phyloP scores from a whole-genome alignment of 2,329 filamentous ascomycete species.

The Calonectria pseudoreteaudii region DNA sequence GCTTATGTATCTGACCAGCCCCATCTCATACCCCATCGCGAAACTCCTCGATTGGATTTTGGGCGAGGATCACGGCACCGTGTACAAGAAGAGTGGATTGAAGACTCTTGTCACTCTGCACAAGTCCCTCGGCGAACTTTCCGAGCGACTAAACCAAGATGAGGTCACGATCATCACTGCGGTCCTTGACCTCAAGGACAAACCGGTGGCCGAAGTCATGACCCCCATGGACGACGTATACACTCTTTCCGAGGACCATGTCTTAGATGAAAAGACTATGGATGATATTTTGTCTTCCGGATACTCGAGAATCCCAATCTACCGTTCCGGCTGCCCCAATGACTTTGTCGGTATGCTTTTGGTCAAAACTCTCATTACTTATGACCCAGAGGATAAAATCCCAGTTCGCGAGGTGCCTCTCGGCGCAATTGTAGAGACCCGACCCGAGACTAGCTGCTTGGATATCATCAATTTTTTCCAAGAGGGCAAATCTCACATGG shows the following conservation, averaged over 20 bases:
- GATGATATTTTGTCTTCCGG: conserved; percentile 92
- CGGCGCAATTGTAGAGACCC: conserved; percentile 93
- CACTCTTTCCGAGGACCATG: conserved; percentile 93
- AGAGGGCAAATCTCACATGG: conserved; percentile 99
- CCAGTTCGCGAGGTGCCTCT: conserved; percentile 91
- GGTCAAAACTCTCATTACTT: conserved; percentile 98
- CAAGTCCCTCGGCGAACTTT: conserved; percentile 87
- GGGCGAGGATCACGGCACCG: conserved; percentile 93
- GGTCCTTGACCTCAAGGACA: conserved; percentile 95
- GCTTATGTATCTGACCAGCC: conserved; percentile 93
- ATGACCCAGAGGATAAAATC: conserved; percentile 93
- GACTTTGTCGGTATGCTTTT: conserved; percentile 98
- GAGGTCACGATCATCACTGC: conserved; percentile 99
- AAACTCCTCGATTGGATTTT: conserved; percentile 94
- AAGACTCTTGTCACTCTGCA: conserved; percentile 97
- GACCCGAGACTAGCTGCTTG: conserved; percentile 93
- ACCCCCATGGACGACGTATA: conserved; percentile 98
- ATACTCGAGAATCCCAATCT: conserved; percentile 96
- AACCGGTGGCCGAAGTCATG: conserved; percentile 96
- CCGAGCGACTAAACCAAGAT: conserved; percentile 93
- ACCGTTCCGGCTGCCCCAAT: conserved; percentile 82
- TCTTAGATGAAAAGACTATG: conserved; percentile 94
- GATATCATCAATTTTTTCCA: conserved; percentile 99
- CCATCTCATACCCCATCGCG: conserved; percentile 92
- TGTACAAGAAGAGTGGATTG: conserved; percentile 97